Evolutionary conservation across 768 basidiomycete species (phyloP).

Genomic region (Solioccasus polychromus): DNA sequence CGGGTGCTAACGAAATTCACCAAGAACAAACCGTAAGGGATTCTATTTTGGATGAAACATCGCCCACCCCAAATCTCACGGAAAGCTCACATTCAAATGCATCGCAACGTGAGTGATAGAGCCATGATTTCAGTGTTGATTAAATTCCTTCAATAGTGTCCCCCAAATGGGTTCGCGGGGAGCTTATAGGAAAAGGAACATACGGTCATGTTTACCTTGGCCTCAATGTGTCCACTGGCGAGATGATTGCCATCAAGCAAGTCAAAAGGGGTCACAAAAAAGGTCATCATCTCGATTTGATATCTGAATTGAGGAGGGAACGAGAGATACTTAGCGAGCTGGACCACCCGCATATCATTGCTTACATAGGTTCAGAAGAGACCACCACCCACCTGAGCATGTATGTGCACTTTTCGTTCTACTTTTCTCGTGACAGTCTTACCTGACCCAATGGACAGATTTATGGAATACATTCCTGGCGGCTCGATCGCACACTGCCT

Average conservation of each 20-base stretch:
- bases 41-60: neutral
- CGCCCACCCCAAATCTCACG: no score
- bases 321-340: constrained; percentile 91
- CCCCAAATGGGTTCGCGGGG: constrained; percentile 94
- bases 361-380: constrained; percentile 90
- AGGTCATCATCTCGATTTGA: constrained; percentile 72
- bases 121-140: constrained; percentile 4
- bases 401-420: no score
- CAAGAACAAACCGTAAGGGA: neutral
- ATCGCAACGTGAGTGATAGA: constrained; percentile 52
- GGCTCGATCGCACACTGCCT: constrained; percentile 86
- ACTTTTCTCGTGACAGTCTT: neutral
- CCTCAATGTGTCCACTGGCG: constrained; percentile 89
- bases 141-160: constrained; percentile 48
- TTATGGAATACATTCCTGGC: constrained; percentile 96
- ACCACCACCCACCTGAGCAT: constrained; percentile 82
- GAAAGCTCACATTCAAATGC: no score
- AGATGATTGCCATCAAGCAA: constrained; percentile 98
- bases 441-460: constrained; percentile 49
- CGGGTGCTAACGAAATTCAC: no score
- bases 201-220: constrained; percentile 94
- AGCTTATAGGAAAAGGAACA: constrained; percentile 90
- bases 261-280: constrained; percentile 91
- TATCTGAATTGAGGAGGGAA: constrained; percentile 86
- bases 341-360: constrained; percentile 92